These are phyloP conservation scores for Coemansia guatemalensis DNA, from an alignment of 192 early-diverging fungal genomes.

Conservation along the genomic window DNA sequence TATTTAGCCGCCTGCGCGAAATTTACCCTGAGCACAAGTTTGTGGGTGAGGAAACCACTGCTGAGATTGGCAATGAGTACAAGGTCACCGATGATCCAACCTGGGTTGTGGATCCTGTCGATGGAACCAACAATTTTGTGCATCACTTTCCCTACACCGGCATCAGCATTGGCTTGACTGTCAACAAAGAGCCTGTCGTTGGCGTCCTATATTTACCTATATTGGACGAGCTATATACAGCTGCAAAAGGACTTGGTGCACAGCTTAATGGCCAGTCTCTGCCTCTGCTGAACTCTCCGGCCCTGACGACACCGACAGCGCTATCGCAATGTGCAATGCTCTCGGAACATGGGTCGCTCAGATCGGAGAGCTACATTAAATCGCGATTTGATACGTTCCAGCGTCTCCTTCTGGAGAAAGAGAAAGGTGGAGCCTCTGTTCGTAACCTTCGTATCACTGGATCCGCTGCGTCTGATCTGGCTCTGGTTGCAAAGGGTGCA, in stretches of 20 bases:
- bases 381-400: slow-evolving; percentile 70
- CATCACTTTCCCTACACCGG: slow-evolving; percentile 78
- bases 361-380: slow-evolving; percentile 57
- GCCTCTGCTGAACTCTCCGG: slow-evolving; percentile 59
- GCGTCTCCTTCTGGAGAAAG: slow-evolving; percentile 59
- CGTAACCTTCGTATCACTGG: slow-evolving; percentile 79
- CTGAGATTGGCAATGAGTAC: slow-evolving; percentile 54
- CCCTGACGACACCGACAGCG: slow-evolving; percentile 58
- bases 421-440: slow-evolving; percentile 54
- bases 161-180: slow-evolving; percentile 81
- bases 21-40: slow-evolving; percentile 74
- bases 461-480: slow-evolving; percentile 75
- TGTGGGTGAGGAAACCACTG: slow-evolving; percentile 86
- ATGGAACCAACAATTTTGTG: slow-evolving; percentile 78
- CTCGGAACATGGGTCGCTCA: slow-evolving; percentile 83
- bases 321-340: slow-evolving; percentile 72
- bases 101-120: slow-evolving; percentile 89
- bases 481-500: slow-evolving; percentile 76
- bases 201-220: slow-evolving; percentile 93
- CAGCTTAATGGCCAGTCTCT: slow-evolving; percentile 51
- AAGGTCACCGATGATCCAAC: slow-evolving; percentile 70
- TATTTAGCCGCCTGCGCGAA: slow-evolving; percentile 60
- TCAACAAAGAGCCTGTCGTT: slow-evolving; percentile 72
- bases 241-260: slow-evolving; percentile 33
- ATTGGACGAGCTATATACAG: slow-evolving; percentile 71